Evolutionary conservation across 306 rosid genomes (phyloP), one percentile per base, ranked within the genome.

Genomic region (Notholithocarpus densiflorus): DNA sequence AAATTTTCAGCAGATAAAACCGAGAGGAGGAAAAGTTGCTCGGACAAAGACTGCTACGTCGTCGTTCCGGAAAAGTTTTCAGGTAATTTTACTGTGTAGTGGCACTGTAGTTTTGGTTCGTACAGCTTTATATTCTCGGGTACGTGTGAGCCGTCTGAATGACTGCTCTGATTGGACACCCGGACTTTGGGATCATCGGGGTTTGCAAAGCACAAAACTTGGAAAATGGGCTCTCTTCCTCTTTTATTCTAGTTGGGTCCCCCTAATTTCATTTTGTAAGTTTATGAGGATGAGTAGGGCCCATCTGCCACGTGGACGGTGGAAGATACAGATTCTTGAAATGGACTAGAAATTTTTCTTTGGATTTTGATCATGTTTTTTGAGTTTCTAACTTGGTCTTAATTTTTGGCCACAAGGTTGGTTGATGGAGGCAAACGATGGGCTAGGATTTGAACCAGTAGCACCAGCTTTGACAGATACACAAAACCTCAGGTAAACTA

Each of bases 11-110:
- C 86, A 89, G 92, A 32, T 15, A 72, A 52, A 56, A 45, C 62
- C 2, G 87, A 85, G 51, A 86, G 93, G 26, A 87, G 93, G 74
- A 92, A 70, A 76, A 92, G 94, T 66, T 90, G 92, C 73, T 86
- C 98, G 5, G 96, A 94, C 76, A 82, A 79, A 74, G 93, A 94
- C 64, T 62, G 84, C 31, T 83, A 78, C 90, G 86, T 75, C 82
- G 88, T 86, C 84, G 92, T 76, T 5, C 85, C 84, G 55, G 84
- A 82, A 10, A 73, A 82, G 45, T 80, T 82, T 55, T 77, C 96
- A 70, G 97, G 98, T 94, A 73, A 40, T 40, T 45, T 56, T 2
- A 62, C 77, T 19, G 26, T 74, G 37, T 5, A 14, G 9, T 52
- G 3, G 26, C 71, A 72, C 82, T 32, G 71, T 75, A 71, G 20